Conservation (phyloP, 257 asterid species). For the Petrea volubilis region DNA sequence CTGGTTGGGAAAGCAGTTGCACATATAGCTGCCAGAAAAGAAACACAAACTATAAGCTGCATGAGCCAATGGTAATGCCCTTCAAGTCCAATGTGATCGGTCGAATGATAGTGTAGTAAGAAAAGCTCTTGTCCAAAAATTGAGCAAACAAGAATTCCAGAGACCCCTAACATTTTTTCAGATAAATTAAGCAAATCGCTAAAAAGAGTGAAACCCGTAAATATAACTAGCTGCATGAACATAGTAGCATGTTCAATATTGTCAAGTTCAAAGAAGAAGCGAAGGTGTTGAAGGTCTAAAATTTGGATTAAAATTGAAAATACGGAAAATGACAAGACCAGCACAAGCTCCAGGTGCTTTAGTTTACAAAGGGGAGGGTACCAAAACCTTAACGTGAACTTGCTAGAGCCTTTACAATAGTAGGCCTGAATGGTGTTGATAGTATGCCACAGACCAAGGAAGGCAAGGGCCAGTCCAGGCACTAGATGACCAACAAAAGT, state of each 20-base stretch:
- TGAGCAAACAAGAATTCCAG: conserved; percentile 65
- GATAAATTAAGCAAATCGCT: conserved; percentile 46
- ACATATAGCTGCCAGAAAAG: conserved; percentile 52
- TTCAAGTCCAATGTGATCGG: conserved; percentile 77
- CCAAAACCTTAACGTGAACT: conserved; percentile 64
- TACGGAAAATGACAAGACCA: conserved; percentile 55
- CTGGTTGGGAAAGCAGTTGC: conserved; percentile 48
- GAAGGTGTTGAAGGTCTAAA: conserved; percentile 46
- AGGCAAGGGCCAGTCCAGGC: conserved; percentile 65
- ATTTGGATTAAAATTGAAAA: conserved; percentile 56
- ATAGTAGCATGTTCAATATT: conserved; percentile 69
- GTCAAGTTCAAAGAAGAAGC: conserved; percentile 57
- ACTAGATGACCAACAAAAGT: conserved; percentile 62
- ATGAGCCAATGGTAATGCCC: conserved; percentile 91
- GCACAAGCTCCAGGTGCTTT: conserved; percentile 55
- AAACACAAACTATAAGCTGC: conserved; percentile 64
- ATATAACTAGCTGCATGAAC: conserved; percentile 62
- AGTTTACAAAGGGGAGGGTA: conserved; percentile 50
- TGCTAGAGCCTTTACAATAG: conserved; percentile 46
- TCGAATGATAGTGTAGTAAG: conserved; percentile 79
- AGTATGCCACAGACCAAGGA: conserved; percentile 76
- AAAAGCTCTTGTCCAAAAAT: conserved; percentile 76
- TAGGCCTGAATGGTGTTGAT: conserved; percentile 48
- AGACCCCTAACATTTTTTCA: conserved; percentile 40
- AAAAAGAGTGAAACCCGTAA: conserved; percentile 56